Conservation (phyloP, 192 early-diverging fungal species). For the Gigaspora rosea region DNA sequence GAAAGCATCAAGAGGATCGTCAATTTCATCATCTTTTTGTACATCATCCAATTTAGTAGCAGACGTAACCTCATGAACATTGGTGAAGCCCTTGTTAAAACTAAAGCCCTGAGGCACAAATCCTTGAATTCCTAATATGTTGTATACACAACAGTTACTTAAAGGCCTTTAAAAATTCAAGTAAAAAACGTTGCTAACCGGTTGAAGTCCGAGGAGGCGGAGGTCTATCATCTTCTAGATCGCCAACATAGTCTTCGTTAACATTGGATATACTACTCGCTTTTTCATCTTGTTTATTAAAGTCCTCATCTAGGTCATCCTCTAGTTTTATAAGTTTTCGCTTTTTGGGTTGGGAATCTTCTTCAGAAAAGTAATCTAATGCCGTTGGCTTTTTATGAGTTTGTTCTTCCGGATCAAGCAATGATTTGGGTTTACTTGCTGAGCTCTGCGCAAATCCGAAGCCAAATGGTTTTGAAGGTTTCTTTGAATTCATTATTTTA, state of each 20-base stretch:
- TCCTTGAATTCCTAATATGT: constrained; percentile 38
- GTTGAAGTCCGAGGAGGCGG: constrained; percentile 30
- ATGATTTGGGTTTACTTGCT: constrained; percentile 36
- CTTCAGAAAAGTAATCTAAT: constrained; percentile 15
- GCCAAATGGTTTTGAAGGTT: constrained; percentile 7
- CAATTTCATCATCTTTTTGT: constrained; percentile 50
- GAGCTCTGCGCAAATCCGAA: constrained; percentile 30
- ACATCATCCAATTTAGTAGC: neutral
- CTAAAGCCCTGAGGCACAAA: constrained; percentile 34
- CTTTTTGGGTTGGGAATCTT: constrained; percentile 22
- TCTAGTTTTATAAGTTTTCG: constrained; percentile 36
- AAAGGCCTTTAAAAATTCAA: neutral
- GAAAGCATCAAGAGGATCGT: constrained; percentile 82
- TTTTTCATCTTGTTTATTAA: constrained; percentile 36
- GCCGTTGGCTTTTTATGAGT: constrained; percentile 27
- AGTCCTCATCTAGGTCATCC: constrained; percentile 46
- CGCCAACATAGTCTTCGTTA: constrained; percentile 38
- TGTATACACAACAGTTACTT: too few species aligned
- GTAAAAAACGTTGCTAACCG: constrained; percentile 6
- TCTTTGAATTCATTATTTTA: constrained; percentile 16
- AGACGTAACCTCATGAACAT: neutral
- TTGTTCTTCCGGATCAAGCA: constrained; percentile 33
- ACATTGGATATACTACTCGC: constrained; percentile 34
- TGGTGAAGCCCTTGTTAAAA: neutral
- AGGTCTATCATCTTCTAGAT: constrained; percentile 38